Conservation (phyloP, 2,329 filamentous ascomycete genomes). For the Coniochaeta sp. region DNA sequence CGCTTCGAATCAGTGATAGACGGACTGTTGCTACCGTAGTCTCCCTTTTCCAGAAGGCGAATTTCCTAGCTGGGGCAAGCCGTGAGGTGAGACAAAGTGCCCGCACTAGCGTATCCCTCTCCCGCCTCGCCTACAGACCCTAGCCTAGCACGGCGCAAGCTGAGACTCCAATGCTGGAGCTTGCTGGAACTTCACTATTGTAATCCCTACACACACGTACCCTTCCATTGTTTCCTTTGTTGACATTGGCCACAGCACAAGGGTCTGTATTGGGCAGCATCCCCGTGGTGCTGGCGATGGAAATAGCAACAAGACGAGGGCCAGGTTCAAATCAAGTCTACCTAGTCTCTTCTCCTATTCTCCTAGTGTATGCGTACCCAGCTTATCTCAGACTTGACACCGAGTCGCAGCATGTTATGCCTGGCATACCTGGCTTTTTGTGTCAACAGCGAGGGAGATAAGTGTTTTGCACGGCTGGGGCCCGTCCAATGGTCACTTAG, state of each 20-base stretch:
- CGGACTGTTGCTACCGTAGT: background rate
- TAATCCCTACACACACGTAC: background rate
- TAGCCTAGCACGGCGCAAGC: conserved; percentile 11
- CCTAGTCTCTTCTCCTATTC: background rate
- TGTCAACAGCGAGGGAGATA: background rate
- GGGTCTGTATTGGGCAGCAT: background rate
- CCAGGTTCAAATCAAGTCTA: background rate
- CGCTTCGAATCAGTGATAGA: background rate
- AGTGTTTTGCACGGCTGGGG: background rate
- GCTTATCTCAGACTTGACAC: background rate
- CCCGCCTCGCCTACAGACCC: conserved; percentile 18
- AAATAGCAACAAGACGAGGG: conserved; percentile 1
- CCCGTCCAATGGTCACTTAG: background rate
- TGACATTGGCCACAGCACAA: background rate
- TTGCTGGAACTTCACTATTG: background rate
- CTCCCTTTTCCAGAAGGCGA: background rate
- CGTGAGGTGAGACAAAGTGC: conserved; percentile 6
- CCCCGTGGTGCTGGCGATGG: background rate
- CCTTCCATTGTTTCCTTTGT: background rate
- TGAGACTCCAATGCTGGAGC: conserved; percentile 12
- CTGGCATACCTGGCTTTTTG: background rate
- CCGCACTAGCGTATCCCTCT: conserved; percentile 8
- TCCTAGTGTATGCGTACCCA: no score
- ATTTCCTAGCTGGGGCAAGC: background rate
- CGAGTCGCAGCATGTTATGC: background rate